A percentile compares a stretch with the other conserved stretches of the same genome.
phyloP scores from a whole-genome alignment of 352 stramenopile species.

The Halophytophthora polymorphica region DNA sequence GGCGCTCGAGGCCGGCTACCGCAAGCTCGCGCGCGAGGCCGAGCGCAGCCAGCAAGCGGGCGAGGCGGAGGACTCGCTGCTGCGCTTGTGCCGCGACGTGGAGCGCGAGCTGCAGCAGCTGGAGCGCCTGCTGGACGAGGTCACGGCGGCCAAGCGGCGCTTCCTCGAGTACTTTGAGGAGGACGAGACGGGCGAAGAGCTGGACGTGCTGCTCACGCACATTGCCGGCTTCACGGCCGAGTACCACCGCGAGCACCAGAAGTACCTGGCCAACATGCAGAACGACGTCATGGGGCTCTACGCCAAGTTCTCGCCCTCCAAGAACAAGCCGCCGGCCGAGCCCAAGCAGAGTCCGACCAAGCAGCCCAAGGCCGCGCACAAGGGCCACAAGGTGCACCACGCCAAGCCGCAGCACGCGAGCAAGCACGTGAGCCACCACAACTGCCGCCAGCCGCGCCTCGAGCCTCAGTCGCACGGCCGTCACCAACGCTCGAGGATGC shows the following conservation, averaged over 20 bases:
- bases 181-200: constrained; percentile 70
- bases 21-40: constrained; percentile 52
- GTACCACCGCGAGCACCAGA: constrained; percentile 67
- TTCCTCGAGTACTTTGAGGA: constrained; percentile 86
- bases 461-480: neutral
- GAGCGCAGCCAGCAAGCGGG: constrained; percentile 22
- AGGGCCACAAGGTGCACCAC: constrained; percentile 5
- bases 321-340: constrained; percentile 18
- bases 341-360: constrained; percentile 16
- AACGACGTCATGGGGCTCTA: constrained; percentile 32
- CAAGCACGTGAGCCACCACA: constrained; percentile 16
- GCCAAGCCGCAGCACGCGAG: constrained; percentile 18
- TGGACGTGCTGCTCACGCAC: constrained; percentile 69
- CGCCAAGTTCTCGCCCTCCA: constrained; percentile 29
- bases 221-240: constrained; percentile 76
- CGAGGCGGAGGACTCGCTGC: constrained; percentile 39
- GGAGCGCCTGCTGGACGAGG: constrained; percentile 43
- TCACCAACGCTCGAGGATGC: constrained; percentile 20
- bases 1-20: constrained; percentile 55
- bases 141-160: constrained; percentile 58
- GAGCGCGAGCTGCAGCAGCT: constrained; percentile 55
- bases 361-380: no score
- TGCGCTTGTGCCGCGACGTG: constrained; percentile 58
- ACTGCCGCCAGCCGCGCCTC: constrained; percentile 14
- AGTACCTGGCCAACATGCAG: constrained; percentile 56